Evolutionary conservation across 106 monocot genomes (phyloP), one percentile per base, ranked within the genome.

Genomic region (Allium sativum): DNA sequence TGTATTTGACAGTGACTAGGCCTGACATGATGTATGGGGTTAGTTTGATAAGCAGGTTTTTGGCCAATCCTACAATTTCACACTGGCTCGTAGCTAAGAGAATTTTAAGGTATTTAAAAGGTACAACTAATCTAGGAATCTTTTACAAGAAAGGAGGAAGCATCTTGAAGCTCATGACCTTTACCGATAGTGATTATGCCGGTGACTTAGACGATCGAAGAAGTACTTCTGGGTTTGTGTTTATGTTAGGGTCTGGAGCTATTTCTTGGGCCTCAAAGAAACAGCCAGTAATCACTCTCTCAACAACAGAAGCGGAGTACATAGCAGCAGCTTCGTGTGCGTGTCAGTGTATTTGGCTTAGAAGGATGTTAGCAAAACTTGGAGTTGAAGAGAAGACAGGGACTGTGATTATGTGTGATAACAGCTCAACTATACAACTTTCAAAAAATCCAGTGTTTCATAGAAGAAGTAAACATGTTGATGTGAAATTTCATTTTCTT

Each of bases 221-320:
- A 44, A 62, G 41, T 46, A 62, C 62, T n/a, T 62, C 62, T 15
- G 43, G 62, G 2, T 46, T 31, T 62, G 62, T 62, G n/a, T 62
- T 44, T 42, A 16, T 8, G 44, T 17, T 62, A 7, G 45, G 42
- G 1, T 62, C 62, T 15, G 62, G 62, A 45, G 62, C 62, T 31
- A 40, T 62, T 44, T 62, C 62, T 6, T 62, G 62, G 62, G 2
- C 45, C 3, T 62, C 62, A 5, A 62, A 62, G 44, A 62, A 62
- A 44, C 62, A 62, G 44, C 44, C 62, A 8, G 17, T 62, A 7
- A 43, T 62, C 16, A 0, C 4, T 9, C 45, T 62, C 4, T 62
- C 62, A 9, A 62, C 62, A 2, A 44, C 62, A 1, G 43, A 64
- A 20, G 64, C 64, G 2, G 48, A 64, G 10, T 46, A 46, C 21